Evolutionary conservation across 2,329 filamentous ascomycete species (phyloP).

Genomic region (Alternaria consortialis): DNA sequence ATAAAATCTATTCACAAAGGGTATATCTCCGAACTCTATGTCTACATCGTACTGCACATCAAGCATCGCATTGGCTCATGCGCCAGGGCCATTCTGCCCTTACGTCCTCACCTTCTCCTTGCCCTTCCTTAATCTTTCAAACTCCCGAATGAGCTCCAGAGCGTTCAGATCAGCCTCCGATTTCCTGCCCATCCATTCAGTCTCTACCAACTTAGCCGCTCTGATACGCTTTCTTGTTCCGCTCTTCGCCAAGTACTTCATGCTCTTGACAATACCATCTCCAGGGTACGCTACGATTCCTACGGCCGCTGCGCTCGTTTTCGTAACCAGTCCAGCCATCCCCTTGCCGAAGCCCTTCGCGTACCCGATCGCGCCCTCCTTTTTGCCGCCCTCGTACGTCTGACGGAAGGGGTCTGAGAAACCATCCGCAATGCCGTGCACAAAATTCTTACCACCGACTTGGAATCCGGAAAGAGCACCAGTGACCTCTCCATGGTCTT

Average conservation of each 20-base stretch:
- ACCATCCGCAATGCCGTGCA: slow-evolving; percentile 43
- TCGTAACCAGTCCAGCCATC: slow-evolving; percentile 14
- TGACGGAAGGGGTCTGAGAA: slow-evolving; percentile 43
- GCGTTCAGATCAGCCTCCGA: slow-evolving; percentile 9
- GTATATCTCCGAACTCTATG: not conserved
- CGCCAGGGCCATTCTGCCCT: not conserved
- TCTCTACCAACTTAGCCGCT: slow-evolving; percentile 12
- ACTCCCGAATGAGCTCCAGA: slow-evolving; percentile 1
- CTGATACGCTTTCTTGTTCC: slow-evolving; percentile 16
- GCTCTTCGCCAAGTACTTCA: slow-evolving; percentile 17
- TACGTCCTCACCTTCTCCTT: slow-evolving; percentile 1
- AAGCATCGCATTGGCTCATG: not conserved
- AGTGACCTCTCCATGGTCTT: slow-evolving; percentile 43
- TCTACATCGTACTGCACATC: not conserved
- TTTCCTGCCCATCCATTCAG: slow-evolving; percentile 7
- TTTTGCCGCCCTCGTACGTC: slow-evolving; percentile 41
- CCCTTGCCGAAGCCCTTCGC: slow-evolving; percentile 47
- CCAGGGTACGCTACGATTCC: slow-evolving; percentile 28
- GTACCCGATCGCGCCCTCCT: slow-evolving; percentile 45
- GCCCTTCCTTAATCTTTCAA: slow-evolving; percentile 9
- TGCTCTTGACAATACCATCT: slow-evolving; percentile 24
- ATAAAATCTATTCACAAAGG: not conserved
- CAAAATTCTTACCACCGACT: slow-evolving; percentile 48
- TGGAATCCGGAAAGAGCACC: slow-evolving; percentile 47
- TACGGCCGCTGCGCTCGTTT: slow-evolving; percentile 13